Percentiles rank a stretch among this genome's conserved stretches.
Evolutionary conservation across 2,329 filamentous ascomycete genomes (phyloP).

Genomic region (Metarhizium humberi): DNA sequence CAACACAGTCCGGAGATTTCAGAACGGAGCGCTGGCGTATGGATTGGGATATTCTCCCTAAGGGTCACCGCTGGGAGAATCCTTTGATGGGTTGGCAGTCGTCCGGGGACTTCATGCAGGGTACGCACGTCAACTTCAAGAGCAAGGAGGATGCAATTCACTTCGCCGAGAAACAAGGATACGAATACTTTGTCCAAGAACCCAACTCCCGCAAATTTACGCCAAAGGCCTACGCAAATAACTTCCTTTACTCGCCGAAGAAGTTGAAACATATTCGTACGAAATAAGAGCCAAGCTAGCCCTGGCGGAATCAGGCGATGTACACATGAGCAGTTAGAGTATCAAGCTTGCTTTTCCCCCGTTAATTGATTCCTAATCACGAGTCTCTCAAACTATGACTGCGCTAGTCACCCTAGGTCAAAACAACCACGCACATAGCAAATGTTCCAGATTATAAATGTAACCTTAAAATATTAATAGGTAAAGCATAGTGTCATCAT

Average conservation of each 20-base stretch:
- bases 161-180: constrained; percentile 97
- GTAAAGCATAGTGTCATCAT: too few relatives aligned
- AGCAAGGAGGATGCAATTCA: constrained; percentile 87
- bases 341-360: too few relatives aligned
- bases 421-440: not conserved
- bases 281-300: constrained; percentile 44
- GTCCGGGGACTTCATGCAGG: constrained; percentile 89
- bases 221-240: constrained; percentile 94
- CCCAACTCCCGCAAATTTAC: constrained; percentile 78
- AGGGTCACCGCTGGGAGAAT: constrained; percentile 98
- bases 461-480: too few relatives aligned
- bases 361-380: not conserved
- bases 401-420: too few relatives aligned
- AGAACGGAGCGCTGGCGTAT: constrained; percentile 82
- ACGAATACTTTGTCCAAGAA: constrained; percentile 98
- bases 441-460: not conserved
- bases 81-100: constrained; percentile 98
- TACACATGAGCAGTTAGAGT: not conserved
- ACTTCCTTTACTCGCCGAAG: constrained; percentile 77
- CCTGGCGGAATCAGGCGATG: not conserved
- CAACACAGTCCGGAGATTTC: constrained; percentile 90
- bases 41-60: constrained; percentile 92
- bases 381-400: too few relatives aligned
- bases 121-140: constrained; percentile 83
- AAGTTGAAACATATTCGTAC: constrained; percentile 83